A percentile compares a stretch with the other conserved stretches of the same genome.
phyloP scores from a whole-genome alignment of 768 basidiomycete genomes.

The Trametes maxima region DNA sequence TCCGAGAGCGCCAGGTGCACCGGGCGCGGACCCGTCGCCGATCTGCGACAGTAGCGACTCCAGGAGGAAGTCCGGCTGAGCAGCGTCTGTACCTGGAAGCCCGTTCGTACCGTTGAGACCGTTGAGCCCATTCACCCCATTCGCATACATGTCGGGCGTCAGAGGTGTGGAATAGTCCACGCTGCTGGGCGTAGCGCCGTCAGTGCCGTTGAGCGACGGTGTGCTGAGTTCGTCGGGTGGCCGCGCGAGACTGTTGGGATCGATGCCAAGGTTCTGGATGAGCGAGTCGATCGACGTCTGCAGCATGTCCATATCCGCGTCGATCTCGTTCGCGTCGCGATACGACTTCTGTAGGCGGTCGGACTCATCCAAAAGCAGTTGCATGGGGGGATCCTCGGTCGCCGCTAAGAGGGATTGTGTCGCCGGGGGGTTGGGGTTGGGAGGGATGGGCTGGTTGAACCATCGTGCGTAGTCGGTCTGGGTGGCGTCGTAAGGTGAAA shows the following conservation, averaged over 20 bases:
- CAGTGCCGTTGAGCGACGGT: background rate
- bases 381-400: constrained; percentile 33
- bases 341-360: constrained; percentile 58
- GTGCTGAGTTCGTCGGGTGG: background rate
- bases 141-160: constrained; percentile 5
- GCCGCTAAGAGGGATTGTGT: constrained; percentile 22
- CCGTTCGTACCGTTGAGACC: constrained; percentile 4
- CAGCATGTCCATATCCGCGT: constrained; percentile 71
- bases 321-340: constrained; percentile 63
- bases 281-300: constrained; percentile 69
- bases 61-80: constrained; percentile 19
- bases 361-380: constrained; percentile 40
- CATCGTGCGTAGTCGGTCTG: constrained; percentile 21
- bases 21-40: background rate
- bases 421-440: constrained; percentile 30
- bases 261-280: constrained; percentile 70
- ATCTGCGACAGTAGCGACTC: constrained; percentile 21
- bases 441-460: constrained; percentile 16
- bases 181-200: background rate
- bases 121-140: constrained; percentile 1
- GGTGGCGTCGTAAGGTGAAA: constrained; percentile 20
- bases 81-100: background rate
- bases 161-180: background rate
- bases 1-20: constrained; percentile 13
- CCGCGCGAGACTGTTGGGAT: constrained; percentile 42